Evolutionary conservation across 768 basidiomycete species (phyloP).

Genomic region (Pisolithus albus): DNA sequence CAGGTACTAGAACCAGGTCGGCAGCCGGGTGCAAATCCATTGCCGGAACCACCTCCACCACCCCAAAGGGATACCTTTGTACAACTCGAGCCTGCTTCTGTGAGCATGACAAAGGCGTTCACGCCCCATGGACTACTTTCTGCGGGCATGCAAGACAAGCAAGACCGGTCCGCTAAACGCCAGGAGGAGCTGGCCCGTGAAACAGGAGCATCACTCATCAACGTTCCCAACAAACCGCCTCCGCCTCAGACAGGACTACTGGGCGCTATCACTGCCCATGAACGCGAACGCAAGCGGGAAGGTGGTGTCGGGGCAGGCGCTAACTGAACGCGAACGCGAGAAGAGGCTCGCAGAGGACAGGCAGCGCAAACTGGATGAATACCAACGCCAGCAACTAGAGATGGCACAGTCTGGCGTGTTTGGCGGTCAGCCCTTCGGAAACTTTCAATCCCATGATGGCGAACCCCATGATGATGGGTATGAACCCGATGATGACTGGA

Average conservation of each 20-base stretch:
- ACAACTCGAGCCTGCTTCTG: slow-evolving; percentile 62
- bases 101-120: slow-evolving; percentile 87
- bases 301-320: slow-evolving; percentile 89
- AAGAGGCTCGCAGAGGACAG: slow-evolving; percentile 87
- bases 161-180: slow-evolving; percentile 90
- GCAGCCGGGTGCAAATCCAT: slow-evolving; percentile 35
- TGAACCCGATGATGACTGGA: slow-evolving; percentile 54
- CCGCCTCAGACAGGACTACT: slow-evolving; percentile 93
- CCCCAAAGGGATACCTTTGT: slow-evolving; percentile 52
- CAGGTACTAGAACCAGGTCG: slow-evolving; percentile 73
- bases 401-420: slow-evolving; percentile 83
- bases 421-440: slow-evolving; percentile 36
- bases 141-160: slow-evolving; percentile 91
- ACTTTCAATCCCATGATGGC: slow-evolving; percentile 68
- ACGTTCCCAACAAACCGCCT: slow-evolving; percentile 92
- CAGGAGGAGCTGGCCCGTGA: slow-evolving; percentile 94
- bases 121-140: slow-evolving; percentile 91
- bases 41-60: slow-evolving; percentile 30
- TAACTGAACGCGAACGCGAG: slow-evolving; percentile 94
- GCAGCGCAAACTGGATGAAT: slow-evolving; percentile 87
- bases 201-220: slow-evolving; percentile 85
- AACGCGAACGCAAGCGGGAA: slow-evolving; percentile 88
- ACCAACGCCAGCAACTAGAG: slow-evolving; percentile 83
- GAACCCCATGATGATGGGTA: slow-evolving; percentile 60
- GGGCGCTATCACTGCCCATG: slow-evolving; percentile 93